Percentiles rank a stretch among this genome's conserved stretches.
Evolutionary conservation across 306 rosid genomes (phyloP).

Genomic region (Citrullus amarus): DNA sequence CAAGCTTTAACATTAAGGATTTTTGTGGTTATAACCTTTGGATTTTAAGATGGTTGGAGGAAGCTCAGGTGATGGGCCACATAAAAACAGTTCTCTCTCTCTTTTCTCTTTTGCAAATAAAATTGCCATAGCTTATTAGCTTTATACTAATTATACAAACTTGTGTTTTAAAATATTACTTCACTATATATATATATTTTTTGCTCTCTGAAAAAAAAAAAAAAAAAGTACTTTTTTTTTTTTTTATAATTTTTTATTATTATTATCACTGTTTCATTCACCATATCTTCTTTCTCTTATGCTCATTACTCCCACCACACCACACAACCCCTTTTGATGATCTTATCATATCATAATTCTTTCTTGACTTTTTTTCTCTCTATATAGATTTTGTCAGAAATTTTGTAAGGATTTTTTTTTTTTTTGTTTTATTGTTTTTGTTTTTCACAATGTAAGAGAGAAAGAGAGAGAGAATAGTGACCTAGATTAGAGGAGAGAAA

Average conservation of each 20-base stretch:
- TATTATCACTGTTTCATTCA: not conserved
- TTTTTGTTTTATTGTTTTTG: not conserved
- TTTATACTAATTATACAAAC: too few species aligned
- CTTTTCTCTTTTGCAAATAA: too few species aligned
- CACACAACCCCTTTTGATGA: not conserved
- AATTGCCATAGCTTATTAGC: too few species aligned
- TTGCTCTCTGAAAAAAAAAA: too few species aligned
- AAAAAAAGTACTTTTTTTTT: too few species aligned
- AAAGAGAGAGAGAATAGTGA: conserved; percentile 1
- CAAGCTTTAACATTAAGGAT: not conserved
- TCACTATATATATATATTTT: too few species aligned
- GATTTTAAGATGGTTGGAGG: not conserved
- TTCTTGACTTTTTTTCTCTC: conserved; percentile 1
- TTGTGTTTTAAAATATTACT: too few species aligned
- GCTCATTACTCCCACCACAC: conserved; percentile 3
- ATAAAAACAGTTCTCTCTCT: too few species aligned
- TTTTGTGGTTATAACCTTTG: conserved; percentile 1
- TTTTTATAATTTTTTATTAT: too few species aligned
- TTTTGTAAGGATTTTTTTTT: not conserved
- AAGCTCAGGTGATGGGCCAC: too few species aligned
- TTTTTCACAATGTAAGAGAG: not conserved
- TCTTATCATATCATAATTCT: conserved; percentile 2
- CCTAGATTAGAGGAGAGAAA: not conserved
- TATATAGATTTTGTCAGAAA: conserved; percentile 4
- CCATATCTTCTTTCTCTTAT: not conserved